These are phyloP conservation scores for Verticillium nonalfalfae DNA, from an alignment of 2,329 filamentous ascomycete species.

Conservation along the genomic window DNA sequence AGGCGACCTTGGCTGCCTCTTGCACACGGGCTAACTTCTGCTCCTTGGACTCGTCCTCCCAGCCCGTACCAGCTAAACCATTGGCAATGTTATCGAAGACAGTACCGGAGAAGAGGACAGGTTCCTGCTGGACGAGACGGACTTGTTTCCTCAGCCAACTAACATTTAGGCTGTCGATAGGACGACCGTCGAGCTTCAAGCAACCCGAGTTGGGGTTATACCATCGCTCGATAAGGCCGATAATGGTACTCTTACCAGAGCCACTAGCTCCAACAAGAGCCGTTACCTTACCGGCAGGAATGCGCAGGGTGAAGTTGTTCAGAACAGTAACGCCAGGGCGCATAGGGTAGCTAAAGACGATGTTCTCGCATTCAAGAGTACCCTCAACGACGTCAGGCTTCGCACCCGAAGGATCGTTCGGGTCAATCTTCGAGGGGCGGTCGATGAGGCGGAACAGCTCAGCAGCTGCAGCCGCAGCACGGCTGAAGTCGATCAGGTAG, in stretches of 20 bases:
- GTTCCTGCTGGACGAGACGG: conserved; percentile 42
- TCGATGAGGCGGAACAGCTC: conserved; percentile 17
- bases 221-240: conserved; percentile 53
- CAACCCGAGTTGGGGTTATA: conserved; percentile 37
- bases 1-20: conserved; percentile 40
- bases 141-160: conserved; percentile 48
- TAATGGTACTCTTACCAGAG: conserved; percentile 52
- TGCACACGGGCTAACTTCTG: conserved; percentile 35
- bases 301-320: conserved; percentile 23
- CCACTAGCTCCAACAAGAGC: conserved; percentile 39
- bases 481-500: conserved; percentile 11
- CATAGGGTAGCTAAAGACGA: conserved; percentile 28
- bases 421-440: conserved; percentile 15
- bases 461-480: conserved; percentile 10
- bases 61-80: conserved; percentile 36
- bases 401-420: conserved; percentile 11
- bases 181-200: conserved; percentile 36
- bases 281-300: conserved; percentile 28
- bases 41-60: conserved; percentile 28
- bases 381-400: conserved; percentile 7
- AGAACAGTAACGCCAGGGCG: conserved; percentile 24
- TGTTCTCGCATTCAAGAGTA: conserved; percentile 18
- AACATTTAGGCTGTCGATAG: conserved; percentile 36
- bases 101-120: conserved; percentile 35
- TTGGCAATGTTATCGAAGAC: conserved; percentile 50